Evolutionary conservation across 2,329 filamentous ascomycete species (phyloP).

Genomic region (Exophiala viscosa): DNA sequence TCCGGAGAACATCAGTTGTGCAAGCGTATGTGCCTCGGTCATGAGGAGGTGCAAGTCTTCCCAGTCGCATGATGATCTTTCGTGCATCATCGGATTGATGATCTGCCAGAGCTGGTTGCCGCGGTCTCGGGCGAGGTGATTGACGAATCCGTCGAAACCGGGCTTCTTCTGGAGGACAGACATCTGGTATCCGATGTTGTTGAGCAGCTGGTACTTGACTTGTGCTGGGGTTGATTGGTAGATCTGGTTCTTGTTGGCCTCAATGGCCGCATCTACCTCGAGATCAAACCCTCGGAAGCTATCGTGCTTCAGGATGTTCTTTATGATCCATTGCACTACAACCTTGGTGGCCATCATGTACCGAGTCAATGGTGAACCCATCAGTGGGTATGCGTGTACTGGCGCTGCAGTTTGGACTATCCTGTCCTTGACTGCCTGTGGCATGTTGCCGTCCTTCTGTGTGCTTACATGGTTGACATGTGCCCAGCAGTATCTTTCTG

Average conservation of each 20-base stretch:
- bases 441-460: conserved; percentile 17
- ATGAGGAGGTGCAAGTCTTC: conserved; percentile 20
- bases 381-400: conserved; percentile 18
- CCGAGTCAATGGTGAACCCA: conserved; percentile 20
- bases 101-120: conserved; percentile 20
- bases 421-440: conserved; percentile 19
- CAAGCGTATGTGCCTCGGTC: conserved; percentile 22
- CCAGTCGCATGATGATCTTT: conserved; percentile 19
- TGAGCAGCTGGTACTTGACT: conserved; percentile 21
- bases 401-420: conserved; percentile 19
- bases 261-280: conserved; percentile 16
- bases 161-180: conserved; percentile 9
- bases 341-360: conserved; percentile 24
- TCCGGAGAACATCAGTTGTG: conserved; percentile 15
- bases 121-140: conserved; percentile 8
- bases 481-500: conserved; percentile 12
- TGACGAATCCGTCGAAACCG: conserved; percentile 12
- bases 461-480: conserved; percentile 26
- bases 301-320: conserved; percentile 16
- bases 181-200: conserved; percentile 18
- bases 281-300: conserved; percentile 20
- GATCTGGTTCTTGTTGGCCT: conserved; percentile 12
- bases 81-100: conserved; percentile 21
- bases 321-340: conserved; percentile 21
- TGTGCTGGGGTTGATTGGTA: conserved; percentile 21